phyloP scores from a whole-genome alignment of 2,329 filamentous ascomycete genomes.

The Epichloe gansuensis region DNA sequence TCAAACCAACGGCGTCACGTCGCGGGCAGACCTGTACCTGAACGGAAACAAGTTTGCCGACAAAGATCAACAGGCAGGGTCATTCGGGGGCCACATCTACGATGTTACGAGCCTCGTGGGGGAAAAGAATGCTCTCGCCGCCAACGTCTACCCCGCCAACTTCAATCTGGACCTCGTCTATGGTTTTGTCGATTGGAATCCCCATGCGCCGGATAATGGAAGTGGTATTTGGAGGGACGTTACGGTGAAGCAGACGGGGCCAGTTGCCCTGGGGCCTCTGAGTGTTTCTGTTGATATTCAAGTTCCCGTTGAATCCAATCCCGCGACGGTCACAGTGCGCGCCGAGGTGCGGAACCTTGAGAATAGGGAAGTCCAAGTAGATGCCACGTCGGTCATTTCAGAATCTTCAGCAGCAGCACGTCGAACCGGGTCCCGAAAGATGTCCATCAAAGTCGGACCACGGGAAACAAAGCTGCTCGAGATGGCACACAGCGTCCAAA shows the following conservation, averaged over 20 bases:
- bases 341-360: conserved; percentile 28
- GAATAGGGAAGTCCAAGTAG: conserved; percentile 23
- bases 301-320: conserved; percentile 7
- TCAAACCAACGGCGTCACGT: conserved; percentile 45
- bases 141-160: conserved; percentile 43
- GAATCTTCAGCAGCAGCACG: conserved; percentile 16
- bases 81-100: conserved; percentile 42
- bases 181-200: conserved; percentile 18
- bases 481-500: conserved; percentile 20
- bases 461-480: conserved; percentile 24
- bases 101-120: conserved; percentile 35
- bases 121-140: conserved; percentile 36
- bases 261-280: conserved; percentile 31
- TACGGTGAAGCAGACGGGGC: conserved; percentile 39
- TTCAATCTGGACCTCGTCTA: conserved; percentile 46
- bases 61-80: conserved; percentile 36
- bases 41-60: conserved; percentile 41
- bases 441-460: conserved; percentile 24
- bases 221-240: conserved; percentile 51
- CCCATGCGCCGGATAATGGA: conserved; percentile 44
- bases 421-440: conserved; percentile 14
- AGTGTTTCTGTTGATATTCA: conserved; percentile 31
- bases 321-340: conserved; percentile 25
- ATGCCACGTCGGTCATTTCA: conserved; percentile 20
- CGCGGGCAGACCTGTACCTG: conserved; percentile 45